Base-by-base conservation (phyloP, 768 basidiomycete species). In the Mycena indigotica region DNA sequence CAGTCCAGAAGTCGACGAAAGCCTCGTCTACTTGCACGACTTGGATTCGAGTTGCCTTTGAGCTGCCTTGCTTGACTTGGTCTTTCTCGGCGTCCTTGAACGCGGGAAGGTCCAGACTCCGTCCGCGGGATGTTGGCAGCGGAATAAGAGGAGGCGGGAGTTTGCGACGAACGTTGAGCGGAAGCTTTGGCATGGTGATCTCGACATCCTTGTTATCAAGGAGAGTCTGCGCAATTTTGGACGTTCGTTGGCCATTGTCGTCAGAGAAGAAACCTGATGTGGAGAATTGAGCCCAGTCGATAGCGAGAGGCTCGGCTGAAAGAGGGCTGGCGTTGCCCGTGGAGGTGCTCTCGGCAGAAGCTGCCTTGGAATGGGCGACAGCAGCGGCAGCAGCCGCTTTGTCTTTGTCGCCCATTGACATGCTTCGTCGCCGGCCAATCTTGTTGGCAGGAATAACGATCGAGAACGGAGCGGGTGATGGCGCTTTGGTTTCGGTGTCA, bases 1-100 rank as follows among this genome's bases (percentile, higher is more conserved):
- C 90, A 50, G 78, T 81, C 89, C 89, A 92, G 67, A 91, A 91
- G 69, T 93, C 90, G 53, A 91, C 72, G 68, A 93, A 92, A 1
- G 89, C 88, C 65, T 92, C 90, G 65, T 93, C 91, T 12, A 93
- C 66, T 58, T 84, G 79, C n/a, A 85, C 72, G 30, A 83, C 61
- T 15, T 77, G 72, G 12, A 86, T 69, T 8, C 72, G 69, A 0
- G 78, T 77, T 21, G 79, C 73, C 58, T 67, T 78, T n/a, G 77
- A 74, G 24, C 65, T 56, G 28, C 67, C 59, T 48, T 74, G 57
- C 65, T 70, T 55, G 64, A 70, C 48, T 39, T 62, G 61, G 28
- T 65, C 63, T n/a, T n/a, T n/a, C 24, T 55, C 53, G 40, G 54
- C 55, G n/a, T 54, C 49, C 17, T 51, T 45, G 24, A 60, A 35